Conservation (phyloP, 768 basidiomycete genomes). For the Mrakia blollopis region DNA sequence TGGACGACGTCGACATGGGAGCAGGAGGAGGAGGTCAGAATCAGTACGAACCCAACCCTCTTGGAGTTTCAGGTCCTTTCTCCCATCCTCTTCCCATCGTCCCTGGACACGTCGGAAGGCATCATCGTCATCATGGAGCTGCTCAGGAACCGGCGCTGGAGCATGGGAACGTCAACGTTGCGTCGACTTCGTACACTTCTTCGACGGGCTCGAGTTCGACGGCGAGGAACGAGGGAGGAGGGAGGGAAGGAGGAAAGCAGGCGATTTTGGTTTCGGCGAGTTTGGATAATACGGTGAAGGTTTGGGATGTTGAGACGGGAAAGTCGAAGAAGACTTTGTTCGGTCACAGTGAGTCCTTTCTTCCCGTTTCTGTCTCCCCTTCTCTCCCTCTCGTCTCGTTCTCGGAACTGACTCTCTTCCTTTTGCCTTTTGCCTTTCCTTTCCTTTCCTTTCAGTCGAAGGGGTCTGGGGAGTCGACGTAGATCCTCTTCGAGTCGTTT, state of each 20-base stretch:
- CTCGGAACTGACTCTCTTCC: neutral
- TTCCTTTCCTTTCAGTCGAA: constrained; percentile 52
- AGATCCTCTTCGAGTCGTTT: constrained; percentile 84
- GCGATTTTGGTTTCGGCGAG: constrained; percentile 75
- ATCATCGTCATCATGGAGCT: constrained; percentile 5
- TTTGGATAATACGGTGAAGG: constrained; percentile 88
- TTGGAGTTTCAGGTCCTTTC: constrained; percentile 34
- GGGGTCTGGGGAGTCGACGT: constrained; percentile 91
- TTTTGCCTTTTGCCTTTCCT: neutral
- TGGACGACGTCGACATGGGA: constrained; percentile 15
- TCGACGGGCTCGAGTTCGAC: too few species aligned
- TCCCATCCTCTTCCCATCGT: constrained; percentile 17
- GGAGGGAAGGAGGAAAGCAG: constrained; percentile 38
- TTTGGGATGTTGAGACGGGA: constrained; percentile 91
- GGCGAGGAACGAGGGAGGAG: neutral
- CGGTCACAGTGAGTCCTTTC: constrained; percentile 52
- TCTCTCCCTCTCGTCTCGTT: neutral
- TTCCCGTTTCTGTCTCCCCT: too few species aligned
- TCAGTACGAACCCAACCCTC: constrained; percentile 33
- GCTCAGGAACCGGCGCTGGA: neutral
- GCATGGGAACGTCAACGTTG: too few species aligned
- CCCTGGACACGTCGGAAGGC: constrained; percentile 23
- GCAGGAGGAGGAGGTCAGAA: constrained; percentile 4
- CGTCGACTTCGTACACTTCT: too few species aligned
- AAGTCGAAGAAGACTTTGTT: constrained; percentile 76